Conservation (phyloP, 169 alveolate genomes). For the Theileria annulata region DNA sequence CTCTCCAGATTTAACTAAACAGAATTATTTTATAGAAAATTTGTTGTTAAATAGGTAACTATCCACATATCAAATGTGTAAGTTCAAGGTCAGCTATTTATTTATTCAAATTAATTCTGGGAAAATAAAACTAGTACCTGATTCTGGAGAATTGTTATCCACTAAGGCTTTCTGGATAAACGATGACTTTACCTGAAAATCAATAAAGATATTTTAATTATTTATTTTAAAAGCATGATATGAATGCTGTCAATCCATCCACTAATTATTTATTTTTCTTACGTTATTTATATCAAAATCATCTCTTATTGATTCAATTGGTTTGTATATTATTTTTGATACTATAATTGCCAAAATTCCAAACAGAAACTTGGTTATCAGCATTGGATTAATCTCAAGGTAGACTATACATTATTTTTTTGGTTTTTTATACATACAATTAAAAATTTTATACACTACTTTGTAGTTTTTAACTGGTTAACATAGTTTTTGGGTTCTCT, state of each 20-base stretch:
- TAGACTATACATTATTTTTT: slow-evolving; percentile 1
- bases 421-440: neutral
- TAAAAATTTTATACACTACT: neutral
- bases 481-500: slow-evolving; percentile 1
- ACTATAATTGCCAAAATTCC: slow-evolving; percentile 20
- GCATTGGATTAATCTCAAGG: slow-evolving; percentile 1
- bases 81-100: neutral
- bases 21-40: neutral
- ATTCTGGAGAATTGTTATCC: neutral
- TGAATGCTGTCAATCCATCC: neutral
- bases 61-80: neutral
- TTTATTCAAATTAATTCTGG: no score
- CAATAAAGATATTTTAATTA: neutral
- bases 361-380: slow-evolving; percentile 2
- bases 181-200: neutral
- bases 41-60: neutral
- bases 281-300: neutral
- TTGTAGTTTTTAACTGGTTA: neutral
- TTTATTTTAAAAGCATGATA: neutral
- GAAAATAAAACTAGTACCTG: neutral
- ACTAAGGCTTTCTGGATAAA: neutral
- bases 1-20: slow-evolving; percentile 10
- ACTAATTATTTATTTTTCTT: neutral
- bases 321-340: slow-evolving; percentile 1
- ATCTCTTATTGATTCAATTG: slow-evolving; percentile 11